A percentile compares a stretch with the other conserved stretches of the same genome.
Conservation (phyloP, 805 yeast species). For the Metschnikowia shivogae region DNA sequence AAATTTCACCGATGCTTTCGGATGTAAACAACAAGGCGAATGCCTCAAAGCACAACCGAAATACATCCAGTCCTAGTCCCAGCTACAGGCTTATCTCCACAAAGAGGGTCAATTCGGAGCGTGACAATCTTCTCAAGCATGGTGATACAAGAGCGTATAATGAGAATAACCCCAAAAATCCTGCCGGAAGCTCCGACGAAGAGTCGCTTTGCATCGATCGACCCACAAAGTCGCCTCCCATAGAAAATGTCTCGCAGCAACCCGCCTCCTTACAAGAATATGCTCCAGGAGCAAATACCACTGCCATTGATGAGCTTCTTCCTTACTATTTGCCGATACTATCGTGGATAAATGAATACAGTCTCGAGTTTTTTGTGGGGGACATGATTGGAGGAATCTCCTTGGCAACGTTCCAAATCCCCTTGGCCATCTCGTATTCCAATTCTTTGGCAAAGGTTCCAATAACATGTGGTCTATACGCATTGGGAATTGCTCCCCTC, state of each 20-base stretch:
- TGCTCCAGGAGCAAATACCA: constrained; percentile 9
- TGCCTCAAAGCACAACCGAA: neutral
- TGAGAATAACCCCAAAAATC: neutral
- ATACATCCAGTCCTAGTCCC: constrained; percentile 8
- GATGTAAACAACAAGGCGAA: neutral
- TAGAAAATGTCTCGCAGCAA: neutral
- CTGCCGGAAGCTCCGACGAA: constrained; percentile 9
- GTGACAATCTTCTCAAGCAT: constrained; percentile 7
- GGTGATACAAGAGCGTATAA: constrained; percentile 2
- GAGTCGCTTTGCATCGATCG: constrained; percentile 6
- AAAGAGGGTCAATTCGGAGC: constrained; percentile 17
- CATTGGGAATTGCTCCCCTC: constrained; percentile 38
- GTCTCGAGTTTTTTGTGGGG: constrained; percentile 34
- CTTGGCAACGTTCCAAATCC: constrained; percentile 86
- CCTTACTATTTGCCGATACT: constrained; percentile 67
- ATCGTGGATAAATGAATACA: constrained; percentile 62
- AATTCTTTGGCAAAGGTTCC: constrained; percentile 43
- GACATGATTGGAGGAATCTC: constrained; percentile 85
- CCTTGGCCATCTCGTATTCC: constrained; percentile 55
- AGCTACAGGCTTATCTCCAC: constrained; percentile 19
- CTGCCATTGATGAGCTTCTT: constrained; percentile 22
- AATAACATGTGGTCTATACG: constrained; percentile 35
- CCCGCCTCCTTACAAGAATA: constrained; percentile 5
- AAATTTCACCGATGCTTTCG: neutral
- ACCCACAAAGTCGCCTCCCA: neutral